These are phyloP conservation scores for Hymenoscyphus infarciens DNA, from an alignment of 2,329 filamentous ascomycete species.

Conservation along the genomic window DNA sequence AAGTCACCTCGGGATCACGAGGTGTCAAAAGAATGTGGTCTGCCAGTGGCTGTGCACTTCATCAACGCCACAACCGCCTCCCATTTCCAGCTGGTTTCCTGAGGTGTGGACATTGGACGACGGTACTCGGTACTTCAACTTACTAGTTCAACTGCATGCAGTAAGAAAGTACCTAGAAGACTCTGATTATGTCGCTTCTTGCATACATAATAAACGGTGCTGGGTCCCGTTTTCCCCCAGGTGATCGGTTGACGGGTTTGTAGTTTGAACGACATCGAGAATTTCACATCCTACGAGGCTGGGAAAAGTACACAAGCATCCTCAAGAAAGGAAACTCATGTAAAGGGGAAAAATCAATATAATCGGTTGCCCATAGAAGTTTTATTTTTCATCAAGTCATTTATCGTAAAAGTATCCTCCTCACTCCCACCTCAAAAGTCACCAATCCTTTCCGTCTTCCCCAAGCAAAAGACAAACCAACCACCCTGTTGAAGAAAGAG, in stretches of 20 bases:
- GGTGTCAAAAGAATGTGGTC: not conserved
- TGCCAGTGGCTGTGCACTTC: not conserved
- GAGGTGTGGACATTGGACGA: no score
- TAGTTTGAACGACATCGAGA: not conserved
- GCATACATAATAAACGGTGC: not conserved
- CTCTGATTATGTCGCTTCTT: not conserved
- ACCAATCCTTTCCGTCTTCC: no score
- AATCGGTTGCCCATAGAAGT: conserved; percentile 10
- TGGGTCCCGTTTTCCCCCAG: not conserved
- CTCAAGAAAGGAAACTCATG: not conserved
- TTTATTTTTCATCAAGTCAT: conserved; percentile 11
- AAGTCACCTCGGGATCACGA: conserved; percentile 2
- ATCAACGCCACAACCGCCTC: not conserved
- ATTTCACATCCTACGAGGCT: not conserved
- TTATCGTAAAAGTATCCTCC: conserved; percentile 3
- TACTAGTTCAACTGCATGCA: conserved; percentile 2
- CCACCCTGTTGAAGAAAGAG: conserved; percentile 16
- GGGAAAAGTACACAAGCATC: no score
- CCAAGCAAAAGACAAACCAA: not conserved
- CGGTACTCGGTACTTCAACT: not conserved
- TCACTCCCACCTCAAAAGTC: no score
- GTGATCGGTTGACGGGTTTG: not conserved
- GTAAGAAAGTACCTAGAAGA: not conserved
- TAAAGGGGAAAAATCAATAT: not conserved
- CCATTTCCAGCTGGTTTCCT: no score